Percentiles rank a stretch among this genome's conserved stretches.
These are phyloP conservation scores for Liriodendron chinense DNA, from an alignment of 164 flowering plant species.

Conservation along the genomic window DNA sequence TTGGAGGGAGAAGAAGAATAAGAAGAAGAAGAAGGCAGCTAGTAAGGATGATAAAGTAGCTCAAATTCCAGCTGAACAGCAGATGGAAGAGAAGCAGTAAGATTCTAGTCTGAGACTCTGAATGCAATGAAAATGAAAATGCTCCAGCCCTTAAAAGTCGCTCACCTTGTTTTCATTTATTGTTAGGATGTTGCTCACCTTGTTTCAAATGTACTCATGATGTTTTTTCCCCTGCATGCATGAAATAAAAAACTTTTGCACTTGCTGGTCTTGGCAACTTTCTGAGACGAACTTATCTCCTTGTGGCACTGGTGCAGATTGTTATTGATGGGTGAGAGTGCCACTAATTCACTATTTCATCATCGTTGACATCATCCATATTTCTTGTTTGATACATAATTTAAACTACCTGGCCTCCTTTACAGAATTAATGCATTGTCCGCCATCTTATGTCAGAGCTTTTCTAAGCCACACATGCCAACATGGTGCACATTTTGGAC, in stretches of 20 bases:
- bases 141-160: neutral
- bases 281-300: neutral
- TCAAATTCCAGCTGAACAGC: slow-evolving; percentile 68
- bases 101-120: slow-evolving; percentile 8
- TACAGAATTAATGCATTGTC: no score
- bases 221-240: neutral
- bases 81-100: slow-evolving; percentile 77
- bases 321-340: neutral
- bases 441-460: no score
- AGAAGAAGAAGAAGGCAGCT: slow-evolving; percentile 49
- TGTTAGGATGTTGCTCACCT: neutral
- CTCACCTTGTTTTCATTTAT: neutral
- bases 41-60: slow-evolving; percentile 44
- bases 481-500: no score
- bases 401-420: no score
- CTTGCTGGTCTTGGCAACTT: neutral
- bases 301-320: neutral
- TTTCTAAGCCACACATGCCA: no score
- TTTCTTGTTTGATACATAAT: no score
- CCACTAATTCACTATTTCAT: neutral
- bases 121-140: neutral
- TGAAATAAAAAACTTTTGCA: neutral
- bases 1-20: slow-evolving; percentile 86
- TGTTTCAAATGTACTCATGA: neutral
- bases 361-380: neutral